Conservation (phyloP, 2,329 filamentous ascomycete species). For the Ceratocystis lukuohia region DNA sequence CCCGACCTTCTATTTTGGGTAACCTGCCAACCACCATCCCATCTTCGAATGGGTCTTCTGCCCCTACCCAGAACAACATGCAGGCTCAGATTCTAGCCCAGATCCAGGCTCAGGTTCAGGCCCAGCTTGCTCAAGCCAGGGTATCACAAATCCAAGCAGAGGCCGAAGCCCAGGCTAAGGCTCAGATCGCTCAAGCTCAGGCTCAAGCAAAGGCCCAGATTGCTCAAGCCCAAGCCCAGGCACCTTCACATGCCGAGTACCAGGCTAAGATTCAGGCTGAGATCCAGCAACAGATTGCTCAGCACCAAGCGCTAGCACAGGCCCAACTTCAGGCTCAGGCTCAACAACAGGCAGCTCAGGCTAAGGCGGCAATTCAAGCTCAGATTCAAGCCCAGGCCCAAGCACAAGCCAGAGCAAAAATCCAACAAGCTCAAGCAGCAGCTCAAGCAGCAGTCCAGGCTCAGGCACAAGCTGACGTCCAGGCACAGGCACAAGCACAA, state of each 20-base stretch:
- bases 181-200: conserved; percentile 16
- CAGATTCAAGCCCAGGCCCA: conserved; percentile 20
- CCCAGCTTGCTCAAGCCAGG: conserved; percentile 22
- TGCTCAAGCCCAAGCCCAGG: conserved; percentile 17
- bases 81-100: conserved; percentile 17
- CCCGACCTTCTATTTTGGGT: conserved; percentile 20
- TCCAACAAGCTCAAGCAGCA: conserved; percentile 12
- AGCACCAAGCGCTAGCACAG: conserved; percentile 16
- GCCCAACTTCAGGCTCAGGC: conserved; percentile 16
- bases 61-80: conserved; percentile 15
- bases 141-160: conserved; percentile 15
- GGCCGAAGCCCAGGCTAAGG: conserved; percentile 13
- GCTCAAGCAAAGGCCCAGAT: conserved; percentile 17
- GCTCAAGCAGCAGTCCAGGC: conserved; percentile 22
- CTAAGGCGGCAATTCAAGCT: conserved; percentile 22
- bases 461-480: conserved; percentile 2
- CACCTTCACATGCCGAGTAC: conserved; percentile 8
- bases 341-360: conserved; percentile 21
- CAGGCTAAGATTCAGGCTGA: conserved; percentile 17
- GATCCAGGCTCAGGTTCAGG: conserved; percentile 29
- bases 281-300: conserved; percentile 14
- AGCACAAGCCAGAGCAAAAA: conserved; percentile 16
- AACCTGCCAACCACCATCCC: conserved; percentile 15
- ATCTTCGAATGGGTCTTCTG: conserved; percentile 1
- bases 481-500: conserved; percentile 10